phyloP scores from a whole-genome alignment of 2,329 filamentous ascomycete species.

The Aureobasidium pullulans region DNA sequence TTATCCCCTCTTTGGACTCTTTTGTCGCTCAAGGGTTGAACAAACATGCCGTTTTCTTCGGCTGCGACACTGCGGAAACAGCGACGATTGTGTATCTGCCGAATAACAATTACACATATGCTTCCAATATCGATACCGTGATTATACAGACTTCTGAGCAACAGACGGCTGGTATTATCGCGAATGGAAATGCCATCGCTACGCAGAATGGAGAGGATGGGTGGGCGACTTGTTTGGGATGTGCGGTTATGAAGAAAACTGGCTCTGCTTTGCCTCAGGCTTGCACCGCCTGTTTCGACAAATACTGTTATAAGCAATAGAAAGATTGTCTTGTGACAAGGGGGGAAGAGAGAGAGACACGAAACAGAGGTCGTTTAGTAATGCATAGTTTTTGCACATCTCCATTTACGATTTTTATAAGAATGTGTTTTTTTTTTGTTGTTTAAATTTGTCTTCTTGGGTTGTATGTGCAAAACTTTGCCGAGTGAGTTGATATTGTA shows the following conservation, averaged over 20 bases:
- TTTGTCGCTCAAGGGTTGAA: conserved; percentile 55
- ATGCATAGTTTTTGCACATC: no score
- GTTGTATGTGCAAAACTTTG: no score
- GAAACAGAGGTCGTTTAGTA: no score
- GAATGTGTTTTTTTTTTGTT: no score
- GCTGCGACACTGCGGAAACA: conserved; percentile 40
- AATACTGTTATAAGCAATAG: conserved; percentile 30
- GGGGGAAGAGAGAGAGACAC: no score
- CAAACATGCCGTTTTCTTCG: conserved; percentile 55
- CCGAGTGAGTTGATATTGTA: no score
- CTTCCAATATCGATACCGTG: conserved; percentile 26
- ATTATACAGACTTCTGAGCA: conserved; percentile 31
- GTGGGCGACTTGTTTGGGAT: conserved; percentile 37
- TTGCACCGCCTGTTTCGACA: conserved; percentile 34
- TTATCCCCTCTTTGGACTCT: conserved; percentile 47
- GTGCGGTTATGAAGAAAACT: conserved; percentile 34
- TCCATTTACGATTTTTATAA: no score
- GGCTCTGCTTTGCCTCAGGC: conserved; percentile 25
- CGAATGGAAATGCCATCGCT: conserved; percentile 34
- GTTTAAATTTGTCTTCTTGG: no score
- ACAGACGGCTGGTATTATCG: conserved; percentile 33
- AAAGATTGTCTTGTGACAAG: neutral
- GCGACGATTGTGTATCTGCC: conserved; percentile 37
- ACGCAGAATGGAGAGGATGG: conserved; percentile 29
- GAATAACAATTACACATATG: conserved; percentile 33